Evolutionary conservation across 495 filamentous ascomycete species (phyloP).

Genomic region (Chaetomidium leptoderma): DNA sequence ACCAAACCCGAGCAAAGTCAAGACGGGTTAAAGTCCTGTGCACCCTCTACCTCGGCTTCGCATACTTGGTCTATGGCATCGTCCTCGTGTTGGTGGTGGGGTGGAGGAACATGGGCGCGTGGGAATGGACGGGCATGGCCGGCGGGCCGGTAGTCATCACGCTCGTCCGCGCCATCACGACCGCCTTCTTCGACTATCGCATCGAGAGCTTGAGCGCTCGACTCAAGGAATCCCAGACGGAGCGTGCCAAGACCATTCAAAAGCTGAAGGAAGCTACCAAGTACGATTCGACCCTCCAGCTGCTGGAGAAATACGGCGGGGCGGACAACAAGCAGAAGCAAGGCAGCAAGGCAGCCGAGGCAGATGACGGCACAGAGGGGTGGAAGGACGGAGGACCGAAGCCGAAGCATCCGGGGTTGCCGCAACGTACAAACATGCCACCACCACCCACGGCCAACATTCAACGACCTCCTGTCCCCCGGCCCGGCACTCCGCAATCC

Average conservation of each 20-base stretch:
- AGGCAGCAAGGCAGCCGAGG: constrained; percentile 31
- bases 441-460: constrained; percentile 92
- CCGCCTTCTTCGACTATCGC: constrained; percentile 75
- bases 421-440: constrained; percentile 53
- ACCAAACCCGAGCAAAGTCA: constrained; percentile 61
- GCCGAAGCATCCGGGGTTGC: constrained; percentile 20
- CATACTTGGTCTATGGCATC: constrained; percentile 78
- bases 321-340: constrained; percentile 47
- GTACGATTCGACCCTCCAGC: constrained; percentile 87
- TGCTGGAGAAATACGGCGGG: constrained; percentile 90
- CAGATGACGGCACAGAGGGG: constrained; percentile 19
- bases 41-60: constrained; percentile 85
- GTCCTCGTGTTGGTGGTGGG: constrained; percentile 80
- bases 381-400: constrained; percentile 23
- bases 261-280: constrained; percentile 91
- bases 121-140: constrained; percentile 70
- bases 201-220: constrained; percentile 60
- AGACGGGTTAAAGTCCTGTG: constrained; percentile 79
- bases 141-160: constrained; percentile 82
- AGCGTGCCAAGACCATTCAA: constrained; percentile 82
- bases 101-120: constrained; percentile 68
- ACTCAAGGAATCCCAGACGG: constrained; percentile 68
- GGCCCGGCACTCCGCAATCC: constrained; percentile 17
- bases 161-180: constrained; percentile 53
- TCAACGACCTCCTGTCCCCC: constrained; percentile 30